Percentiles rank a stretch among this genome's conserved stretches.
These are phyloP conservation scores for Scutellaria minor DNA, from an alignment of 257 asterid genomes.

Conservation along the genomic window DNA sequence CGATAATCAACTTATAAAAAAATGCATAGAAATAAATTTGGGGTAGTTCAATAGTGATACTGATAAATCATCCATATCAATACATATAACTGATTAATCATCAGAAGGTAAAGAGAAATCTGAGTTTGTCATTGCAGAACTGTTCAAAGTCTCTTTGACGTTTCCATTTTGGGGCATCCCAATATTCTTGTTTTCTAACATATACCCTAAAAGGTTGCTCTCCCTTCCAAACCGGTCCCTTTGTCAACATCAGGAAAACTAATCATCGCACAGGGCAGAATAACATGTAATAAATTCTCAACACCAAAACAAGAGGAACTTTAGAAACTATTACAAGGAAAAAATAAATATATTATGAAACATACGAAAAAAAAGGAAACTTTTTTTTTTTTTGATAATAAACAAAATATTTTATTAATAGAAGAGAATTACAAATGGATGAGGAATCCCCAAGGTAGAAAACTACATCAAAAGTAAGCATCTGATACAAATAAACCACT, in stretches of 20 bases:
- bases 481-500: too few relatives aligned
- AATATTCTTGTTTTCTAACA: not conserved
- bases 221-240: too few relatives aligned
- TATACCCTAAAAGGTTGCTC: not conserved
- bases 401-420: too few relatives aligned
- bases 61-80: not conserved
- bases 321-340: constrained; percentile 16
- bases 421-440: too few relatives aligned
- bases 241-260: not conserved
- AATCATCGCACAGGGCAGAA: not conserved
- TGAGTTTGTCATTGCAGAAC: not conserved
- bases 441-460: too few relatives aligned
- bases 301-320: not conserved
- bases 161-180: not conserved
- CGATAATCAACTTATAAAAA: not conserved
- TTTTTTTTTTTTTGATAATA: too few relatives aligned
- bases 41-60: constrained; percentile 1
- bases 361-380: too few relatives aligned
- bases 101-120: not conserved
- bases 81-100: not conserved
- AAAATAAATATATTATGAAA: not conserved
- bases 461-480: too few relatives aligned
- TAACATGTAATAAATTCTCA: not conserved
- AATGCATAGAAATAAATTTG: not conserved
- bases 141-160: not conserved